phyloP scores from a whole-genome alignment of 805 yeast genomes.

The Myxozyma geophila region DNA sequence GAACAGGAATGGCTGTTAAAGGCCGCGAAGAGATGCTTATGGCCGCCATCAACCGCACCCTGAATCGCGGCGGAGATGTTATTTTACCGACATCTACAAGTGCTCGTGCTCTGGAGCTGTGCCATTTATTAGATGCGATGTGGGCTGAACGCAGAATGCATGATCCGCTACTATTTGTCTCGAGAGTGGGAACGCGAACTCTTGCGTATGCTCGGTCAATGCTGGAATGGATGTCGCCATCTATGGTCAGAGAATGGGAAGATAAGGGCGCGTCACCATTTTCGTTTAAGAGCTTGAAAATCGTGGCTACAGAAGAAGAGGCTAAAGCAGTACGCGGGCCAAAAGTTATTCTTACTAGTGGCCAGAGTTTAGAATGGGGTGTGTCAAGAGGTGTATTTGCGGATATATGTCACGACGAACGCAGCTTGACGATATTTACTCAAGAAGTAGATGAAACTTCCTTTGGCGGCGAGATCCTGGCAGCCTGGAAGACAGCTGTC shows the following conservation, averaged over 20 bases:
- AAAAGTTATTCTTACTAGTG: conserved; percentile 81
- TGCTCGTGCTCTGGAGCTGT: conserved; percentile 78
- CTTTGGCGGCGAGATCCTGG: conserved; percentile 55
- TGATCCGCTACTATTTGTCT: conserved; percentile 73
- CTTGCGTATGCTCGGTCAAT: conserved; percentile 83
- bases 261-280: conserved; percentile 74
- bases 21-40: conserved; percentile 65
- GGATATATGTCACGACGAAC: conserved; percentile 59
- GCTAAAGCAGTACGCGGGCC: conserved; percentile 37
- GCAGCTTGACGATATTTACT: conserved; percentile 71
- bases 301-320: conserved; percentile 60
- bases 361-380: conserved; percentile 68
- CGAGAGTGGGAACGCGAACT: conserved; percentile 77
- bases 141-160: conserved; percentile 49
- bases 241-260: conserved; percentile 87
- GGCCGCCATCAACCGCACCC: conserved; percentile 19
- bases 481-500: conserved; percentile 19
- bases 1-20: conserved; percentile 59
- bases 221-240: conserved; percentile 94
- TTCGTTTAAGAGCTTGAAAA: conserved; percentile 68
- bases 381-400: conserved; percentile 50
- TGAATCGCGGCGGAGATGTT: conserved; percentile 68
- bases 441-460: conserved; percentile 61
- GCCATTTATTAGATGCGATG: conserved; percentile 72
- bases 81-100: conserved; percentile 81